Conservation (phyloP, 306 rosid genomes). For the Hippophae gyantsensis region DNA sequence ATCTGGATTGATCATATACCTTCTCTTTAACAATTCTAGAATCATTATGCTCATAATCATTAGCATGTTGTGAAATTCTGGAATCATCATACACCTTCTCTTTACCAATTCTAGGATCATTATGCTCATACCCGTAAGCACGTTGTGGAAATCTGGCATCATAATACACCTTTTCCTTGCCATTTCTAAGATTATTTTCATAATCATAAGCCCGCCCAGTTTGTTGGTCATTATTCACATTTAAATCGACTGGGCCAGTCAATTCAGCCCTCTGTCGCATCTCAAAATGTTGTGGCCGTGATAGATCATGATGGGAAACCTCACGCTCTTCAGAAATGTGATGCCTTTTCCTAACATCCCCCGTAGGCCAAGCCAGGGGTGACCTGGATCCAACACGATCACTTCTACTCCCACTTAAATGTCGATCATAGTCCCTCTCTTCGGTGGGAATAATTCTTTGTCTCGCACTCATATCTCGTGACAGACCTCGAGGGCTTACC, state of each 20-base stretch:
- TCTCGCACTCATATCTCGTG: constrained; percentile 31
- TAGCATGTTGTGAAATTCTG: too few relatives aligned
- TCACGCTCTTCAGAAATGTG: constrained; percentile 35
- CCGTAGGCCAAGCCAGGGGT: constrained; percentile 29
- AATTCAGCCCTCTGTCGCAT: constrained; percentile 37
- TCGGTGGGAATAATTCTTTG: constrained; percentile 32
- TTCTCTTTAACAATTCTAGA: too few relatives aligned
- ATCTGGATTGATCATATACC: too few relatives aligned
- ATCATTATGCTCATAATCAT: too few relatives aligned
- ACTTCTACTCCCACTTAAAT: constrained; percentile 38
- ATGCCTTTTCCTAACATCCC: constrained; percentile 34
- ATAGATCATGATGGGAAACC: constrained; percentile 31
- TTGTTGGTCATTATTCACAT: constrained; percentile 29
- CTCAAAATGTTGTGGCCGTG: constrained; percentile 34
- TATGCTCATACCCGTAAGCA: too few relatives aligned
- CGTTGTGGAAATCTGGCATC: too few relatives aligned
- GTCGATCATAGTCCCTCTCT: constrained; percentile 50
- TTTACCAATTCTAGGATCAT: too few relatives aligned
- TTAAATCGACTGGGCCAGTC: constrained; percentile 22
- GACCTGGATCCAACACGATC: constrained; percentile 35
- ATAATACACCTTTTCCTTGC: constrained; percentile 27
- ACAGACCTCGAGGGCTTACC: constrained; percentile 40
- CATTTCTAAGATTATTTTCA: background rate
- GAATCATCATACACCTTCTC: too few relatives aligned
- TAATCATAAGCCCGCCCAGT: constrained; percentile 2